A percentile compares a stretch with the other conserved stretches of the same genome.
Evolutionary conservation across 495 filamentous ascomycete species (phyloP).

Genomic region (Tuber aestivum): DNA sequence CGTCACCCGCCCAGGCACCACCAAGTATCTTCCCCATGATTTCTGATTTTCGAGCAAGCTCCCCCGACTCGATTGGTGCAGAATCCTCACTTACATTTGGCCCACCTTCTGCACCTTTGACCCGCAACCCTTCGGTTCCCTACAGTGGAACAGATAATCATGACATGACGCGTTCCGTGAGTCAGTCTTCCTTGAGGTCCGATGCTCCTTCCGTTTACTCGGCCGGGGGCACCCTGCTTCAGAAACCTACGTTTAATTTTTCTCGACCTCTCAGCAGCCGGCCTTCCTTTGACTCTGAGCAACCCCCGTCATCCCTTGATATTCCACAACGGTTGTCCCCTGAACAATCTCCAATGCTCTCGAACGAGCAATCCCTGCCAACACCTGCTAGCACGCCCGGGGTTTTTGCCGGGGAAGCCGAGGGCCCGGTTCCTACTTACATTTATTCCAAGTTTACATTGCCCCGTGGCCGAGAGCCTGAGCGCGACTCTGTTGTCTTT

Average conservation of each 20-base stretch:
- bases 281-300: conserved; percentile 56
- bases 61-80: conserved; percentile 23
- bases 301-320: conserved; percentile 15
- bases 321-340: conserved; percentile 52
- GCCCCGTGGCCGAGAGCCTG: conserved; percentile 70
- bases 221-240: conserved; percentile 54
- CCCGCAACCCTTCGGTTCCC: conserved; percentile 52
- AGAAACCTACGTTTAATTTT: conserved; percentile 82
- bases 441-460: conserved; percentile 76
- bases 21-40: conserved; percentile 32
- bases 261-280: conserved; percentile 79
- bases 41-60: conserved; percentile 23
- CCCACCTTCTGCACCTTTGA: conserved; percentile 54
- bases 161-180: conserved; percentile 61
- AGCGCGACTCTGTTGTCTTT: conserved; percentile 63
- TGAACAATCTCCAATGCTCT: conserved; percentile 57
- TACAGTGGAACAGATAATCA: conserved; percentile 67
- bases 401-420: conserved; percentile 50
- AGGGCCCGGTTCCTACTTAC: conserved; percentile 61
- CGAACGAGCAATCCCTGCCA: conserved; percentile 55
- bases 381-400: conserved; percentile 63
- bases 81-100: conserved; percentile 20
- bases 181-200: conserved; percentile 35
- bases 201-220: conserved; percentile 46
- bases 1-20: neutral